Evolutionary conservation across 768 basidiomycete species (phyloP), one percentile per base, ranked within the genome.

Genomic region (Auricularia sp.): DNA sequence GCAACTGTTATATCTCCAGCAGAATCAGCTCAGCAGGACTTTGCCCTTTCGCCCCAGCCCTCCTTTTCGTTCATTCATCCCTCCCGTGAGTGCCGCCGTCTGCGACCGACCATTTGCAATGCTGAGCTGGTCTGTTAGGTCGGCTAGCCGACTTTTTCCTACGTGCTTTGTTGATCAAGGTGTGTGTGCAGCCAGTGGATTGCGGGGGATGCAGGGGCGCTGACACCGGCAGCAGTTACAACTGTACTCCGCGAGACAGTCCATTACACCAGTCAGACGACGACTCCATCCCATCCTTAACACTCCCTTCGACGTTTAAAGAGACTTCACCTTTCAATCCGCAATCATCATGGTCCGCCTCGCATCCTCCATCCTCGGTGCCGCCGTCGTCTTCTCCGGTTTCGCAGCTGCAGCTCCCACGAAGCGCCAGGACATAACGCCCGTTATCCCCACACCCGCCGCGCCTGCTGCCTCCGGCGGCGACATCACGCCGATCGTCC

Each of bases 391-490:
- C 29, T 59, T 59, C 56, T 29, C 56, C 56, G 56, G 29, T 24
- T 10, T 59, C 56, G 14, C 56, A 6, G 7, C 21, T 24, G 56
- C 56, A 24, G 29, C 56, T 4, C 29, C 56, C 56, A 35, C 13
- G 7, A 59, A 35, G 34, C 56, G 56, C 24, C 56, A 59, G 56
- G 56, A 59, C 14, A 59, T 59, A 10, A 65, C 63, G 35, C 66
- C 62, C 10, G 66, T 68, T 63, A 71, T 71, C 16, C 39, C 65
- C 18, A 74, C 75, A 58, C 67, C 70, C 42, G 77, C 78, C 62
- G 80, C 82, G 39, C 8, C 39, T 59, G 81, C 82, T 6, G 6
- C 47, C 11, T 8, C 47, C 47, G 47, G 10, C 21, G 21, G 21
- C 18, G 56, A 59, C 10, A 59, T 59, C 24, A 65, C 63, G 37